Percentiles rank a stretch among this genome's conserved stretches.
These are phyloP conservation scores for Mucor mucedo DNA, from an alignment of 371 early-diverging fungal genomes.

Conservation along the genomic window DNA sequence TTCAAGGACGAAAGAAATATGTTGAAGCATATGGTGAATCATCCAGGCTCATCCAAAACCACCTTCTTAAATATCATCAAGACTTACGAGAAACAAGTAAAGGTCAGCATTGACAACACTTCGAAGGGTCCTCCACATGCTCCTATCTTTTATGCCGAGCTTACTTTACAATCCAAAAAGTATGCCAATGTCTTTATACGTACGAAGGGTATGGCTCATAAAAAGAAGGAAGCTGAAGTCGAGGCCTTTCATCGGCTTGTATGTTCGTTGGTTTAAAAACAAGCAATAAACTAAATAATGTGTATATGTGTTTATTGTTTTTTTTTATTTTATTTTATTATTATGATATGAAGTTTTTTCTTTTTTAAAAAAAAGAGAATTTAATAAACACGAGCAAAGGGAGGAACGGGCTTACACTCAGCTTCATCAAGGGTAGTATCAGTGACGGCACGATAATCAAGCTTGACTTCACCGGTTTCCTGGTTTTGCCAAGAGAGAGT, in stretches of 20 bases:
- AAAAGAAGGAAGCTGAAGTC: background rate
- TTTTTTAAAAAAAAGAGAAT: background rate
- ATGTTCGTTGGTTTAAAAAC: background rate
- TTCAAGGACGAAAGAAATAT: too few species aligned
- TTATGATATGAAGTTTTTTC: background rate
- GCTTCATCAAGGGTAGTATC: constrained; percentile 86
- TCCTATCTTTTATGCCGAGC: background rate
- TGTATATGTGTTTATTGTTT: background rate
- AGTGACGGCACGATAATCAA: constrained; percentile 86
- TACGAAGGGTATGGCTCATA: background rate
- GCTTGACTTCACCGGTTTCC: constrained; percentile 75
- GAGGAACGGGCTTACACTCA: constrained; percentile 94
- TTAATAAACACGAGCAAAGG: constrained; percentile 94
- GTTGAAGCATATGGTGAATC: too few species aligned
- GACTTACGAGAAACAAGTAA: background rate
- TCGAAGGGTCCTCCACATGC: background rate
- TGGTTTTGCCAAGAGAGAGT: constrained; percentile 93
- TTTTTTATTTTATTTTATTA: constrained; percentile 11
- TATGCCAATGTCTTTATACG: background rate
- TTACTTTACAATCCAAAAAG: background rate
- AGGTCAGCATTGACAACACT: background rate
- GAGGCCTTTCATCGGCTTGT: background rate
- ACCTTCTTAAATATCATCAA: background rate
- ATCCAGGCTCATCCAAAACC: background rate
- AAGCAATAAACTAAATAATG: too few species aligned